A percentile compares a stretch with the other conserved stretches of the same genome.
These are phyloP conservation scores for Mallotus repandus DNA, from an alignment of 441 rosid genomes.

Conservation along the genomic window DNA sequence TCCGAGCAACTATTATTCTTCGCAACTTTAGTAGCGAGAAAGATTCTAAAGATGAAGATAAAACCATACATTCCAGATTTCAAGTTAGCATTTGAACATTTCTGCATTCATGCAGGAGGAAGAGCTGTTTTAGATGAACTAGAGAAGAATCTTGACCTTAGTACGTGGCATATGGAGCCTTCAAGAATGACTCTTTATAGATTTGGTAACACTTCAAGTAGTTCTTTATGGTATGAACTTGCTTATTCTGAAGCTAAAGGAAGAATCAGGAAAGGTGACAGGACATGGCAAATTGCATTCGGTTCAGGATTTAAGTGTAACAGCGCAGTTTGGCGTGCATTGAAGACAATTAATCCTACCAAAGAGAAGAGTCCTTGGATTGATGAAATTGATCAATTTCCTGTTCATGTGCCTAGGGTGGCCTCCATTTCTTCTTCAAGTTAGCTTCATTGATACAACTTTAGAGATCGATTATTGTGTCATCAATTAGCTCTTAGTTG, in stretches of 20 bases:
- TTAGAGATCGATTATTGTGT: too few relatives aligned
- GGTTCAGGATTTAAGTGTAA: constrained; percentile 97
- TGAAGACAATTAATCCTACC: constrained; percentile 51
- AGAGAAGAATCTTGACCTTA: constrained; percentile 71
- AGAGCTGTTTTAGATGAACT: constrained; percentile 84
- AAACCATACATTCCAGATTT: constrained; percentile 86
- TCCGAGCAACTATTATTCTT: constrained; percentile 73
- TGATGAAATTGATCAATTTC: constrained; percentile 51
- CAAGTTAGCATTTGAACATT: constrained; percentile 77
- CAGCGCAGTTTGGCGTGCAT: constrained; percentile 77
- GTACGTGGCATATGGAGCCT: constrained; percentile 82
- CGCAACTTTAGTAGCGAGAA: constrained; percentile 50
- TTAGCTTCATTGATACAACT: background rate
- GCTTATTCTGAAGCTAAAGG: constrained; percentile 81
- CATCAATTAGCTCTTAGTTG: background rate
- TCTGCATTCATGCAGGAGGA: constrained; percentile 93
- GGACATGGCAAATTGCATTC: constrained; percentile 94
- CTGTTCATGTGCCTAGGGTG: constrained; percentile 51
- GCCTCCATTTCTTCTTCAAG: constrained; percentile 29
- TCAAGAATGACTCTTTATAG: constrained; percentile 84
- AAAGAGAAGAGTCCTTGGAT: constrained; percentile 68
- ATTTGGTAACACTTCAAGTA: constrained; percentile 88
- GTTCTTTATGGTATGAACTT: constrained; percentile 87
- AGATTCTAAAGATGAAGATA: constrained; percentile 50
- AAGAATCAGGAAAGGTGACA: constrained; percentile 62